Evolutionary conservation across 495 filamentous ascomycete species (phyloP).

Genomic region (Aspergillus ellipticus): DNA sequence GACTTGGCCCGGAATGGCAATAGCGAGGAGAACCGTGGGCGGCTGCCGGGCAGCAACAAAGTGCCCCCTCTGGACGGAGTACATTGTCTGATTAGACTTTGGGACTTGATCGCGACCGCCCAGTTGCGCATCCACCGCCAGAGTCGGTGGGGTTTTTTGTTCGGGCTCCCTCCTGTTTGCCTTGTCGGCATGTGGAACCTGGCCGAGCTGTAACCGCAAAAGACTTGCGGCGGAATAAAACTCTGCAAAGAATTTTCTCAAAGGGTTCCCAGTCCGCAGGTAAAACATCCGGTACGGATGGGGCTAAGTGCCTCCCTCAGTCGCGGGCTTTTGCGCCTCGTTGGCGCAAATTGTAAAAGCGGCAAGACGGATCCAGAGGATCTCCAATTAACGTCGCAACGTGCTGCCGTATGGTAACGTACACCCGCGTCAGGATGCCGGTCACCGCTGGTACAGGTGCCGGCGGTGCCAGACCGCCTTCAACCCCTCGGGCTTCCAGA

Average conservation of each 20-base stretch:
- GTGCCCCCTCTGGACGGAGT: too few relatives aligned
- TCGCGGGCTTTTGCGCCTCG: slow-evolving; percentile 11
- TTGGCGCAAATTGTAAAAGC: slow-evolving; percentile 24
- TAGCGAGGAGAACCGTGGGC: slow-evolving; percentile 3
- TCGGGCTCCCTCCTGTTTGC: neutral
- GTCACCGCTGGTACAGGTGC: slow-evolving; percentile 14
- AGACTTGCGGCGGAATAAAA: slow-evolving; percentile 2
- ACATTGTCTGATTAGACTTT: neutral
- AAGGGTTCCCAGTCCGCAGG: slow-evolving; percentile 16
- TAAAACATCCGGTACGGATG: slow-evolving; percentile 16
- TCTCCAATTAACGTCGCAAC: slow-evolving; percentile 28
- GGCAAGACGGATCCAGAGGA: slow-evolving; percentile 24
- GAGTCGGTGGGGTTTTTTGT: slow-evolving; percentile 2
- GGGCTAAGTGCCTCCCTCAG: slow-evolving; percentile 6
- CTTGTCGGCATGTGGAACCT: slow-evolving; percentile 3
- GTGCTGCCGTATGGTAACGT: slow-evolving; percentile 22
- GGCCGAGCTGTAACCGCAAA: slow-evolving; percentile 2
- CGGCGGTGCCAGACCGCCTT: slow-evolving; percentile 13
- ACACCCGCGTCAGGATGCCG: slow-evolving; percentile 12
- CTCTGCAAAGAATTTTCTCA: slow-evolving; percentile 13
- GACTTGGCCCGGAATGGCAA: slow-evolving; percentile 4
- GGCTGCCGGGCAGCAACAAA: neutral
- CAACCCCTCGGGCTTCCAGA: slow-evolving; percentile 6
- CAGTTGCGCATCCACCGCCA: neutral
- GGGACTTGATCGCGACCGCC: neutral